Evolutionary conservation across 208 protist species (phyloP), one percentile per base, ranked within the genome.

Genomic region (Crithidia fasciculata): DNA sequence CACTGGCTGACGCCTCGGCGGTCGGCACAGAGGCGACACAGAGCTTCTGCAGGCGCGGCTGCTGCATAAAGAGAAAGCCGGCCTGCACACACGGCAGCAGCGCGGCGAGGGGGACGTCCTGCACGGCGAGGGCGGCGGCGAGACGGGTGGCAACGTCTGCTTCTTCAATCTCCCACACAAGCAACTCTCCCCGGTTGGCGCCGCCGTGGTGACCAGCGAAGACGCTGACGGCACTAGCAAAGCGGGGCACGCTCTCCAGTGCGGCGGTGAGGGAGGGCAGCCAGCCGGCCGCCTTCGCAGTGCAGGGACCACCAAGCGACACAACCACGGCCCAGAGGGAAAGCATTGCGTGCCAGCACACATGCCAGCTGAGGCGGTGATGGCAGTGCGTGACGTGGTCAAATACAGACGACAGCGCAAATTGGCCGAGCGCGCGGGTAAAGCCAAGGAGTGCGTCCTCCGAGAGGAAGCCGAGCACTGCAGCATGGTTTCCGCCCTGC

Each of bases 131-230:
- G 3, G 80, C 59, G 2, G 78, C 78, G 6, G 81, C 72, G 12
- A 94, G 71, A 1, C 76, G 72, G 4, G 80, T 86, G 63, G 81
- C 86, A 43, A 82, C 58, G 10, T 88, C 76, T 64, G 84, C 82
- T 53, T 94, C 89, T 60, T 80, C 72, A 16, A 91, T 55, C 52
- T 91, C 86, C 89, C 89, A 94, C 18, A 81, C 52, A 49, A 85
- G 84, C 5, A 81, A 67, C 28, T 66, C 55, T 55, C 44, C 40
- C 5, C 66, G 72, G 50, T 73, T 36, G 41, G 66, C 59, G 6
- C 40, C 39, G 43, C 40, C 39, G 43, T 59, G 41, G 2, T 47
- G 62, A 13, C 55, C 64, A 7, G 74, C 66, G 65, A 94, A 94
- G 2, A 64, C 80, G 45, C 86, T 81, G 8, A 94, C 43, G 13